A percentile compares a stretch with the other conserved stretches of the same genome.
phyloP scores from a whole-genome alignment of 2,329 filamentous ascomycete species.

The Fusarium secorum region DNA sequence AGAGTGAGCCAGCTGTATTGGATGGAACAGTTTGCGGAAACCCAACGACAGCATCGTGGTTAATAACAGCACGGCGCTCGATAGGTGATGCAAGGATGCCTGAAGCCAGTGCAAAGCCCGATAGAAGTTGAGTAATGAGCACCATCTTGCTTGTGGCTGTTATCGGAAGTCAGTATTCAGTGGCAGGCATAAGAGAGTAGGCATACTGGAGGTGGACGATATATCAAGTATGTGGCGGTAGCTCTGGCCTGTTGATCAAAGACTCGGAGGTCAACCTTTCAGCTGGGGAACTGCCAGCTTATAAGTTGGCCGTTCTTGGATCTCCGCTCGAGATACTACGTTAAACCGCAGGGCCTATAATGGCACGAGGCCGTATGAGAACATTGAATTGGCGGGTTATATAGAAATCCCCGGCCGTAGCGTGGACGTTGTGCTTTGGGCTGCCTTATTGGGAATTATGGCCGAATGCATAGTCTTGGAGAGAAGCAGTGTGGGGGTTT shows the following conservation, averaged over 20 bases:
- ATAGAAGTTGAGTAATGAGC: slow-evolving; percentile 29
- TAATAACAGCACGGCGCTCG: slow-evolving; percentile 42
- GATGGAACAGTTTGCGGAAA: slow-evolving; percentile 45
- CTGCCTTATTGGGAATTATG: slow-evolving; percentile 36
- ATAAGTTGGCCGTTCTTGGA: slow-evolving; percentile 8
- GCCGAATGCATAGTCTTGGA: slow-evolving; percentile 21
- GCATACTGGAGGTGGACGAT: neutral
- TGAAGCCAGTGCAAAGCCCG: slow-evolving; percentile 30
- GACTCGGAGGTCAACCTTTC: neutral
- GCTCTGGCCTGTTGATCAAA: neutral
- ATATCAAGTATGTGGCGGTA: neutral
- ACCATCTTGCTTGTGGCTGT: slow-evolving; percentile 23
- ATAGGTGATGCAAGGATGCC: slow-evolving; percentile 38
- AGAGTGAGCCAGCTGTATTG: slow-evolving; percentile 40
- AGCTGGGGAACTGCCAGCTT: slow-evolving; percentile 7
- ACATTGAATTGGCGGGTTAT: slow-evolving; percentile 40
- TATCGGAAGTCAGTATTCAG: neutral
- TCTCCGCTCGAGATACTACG: slow-evolving; percentile 8
- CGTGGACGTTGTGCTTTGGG: slow-evolving; percentile 8
- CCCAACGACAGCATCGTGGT: slow-evolving; percentile 45
- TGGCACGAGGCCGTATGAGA: slow-evolving; percentile 20
- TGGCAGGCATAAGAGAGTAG: neutral
- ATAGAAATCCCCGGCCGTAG: slow-evolving; percentile 17
- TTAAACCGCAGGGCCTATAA: slow-evolving; percentile 21
- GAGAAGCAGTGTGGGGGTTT: slow-evolving; percentile 29